Evolutionary conservation across 495 filamentous ascomycete species (phyloP).

Genomic region (Penicillium diatomitis): DNA sequence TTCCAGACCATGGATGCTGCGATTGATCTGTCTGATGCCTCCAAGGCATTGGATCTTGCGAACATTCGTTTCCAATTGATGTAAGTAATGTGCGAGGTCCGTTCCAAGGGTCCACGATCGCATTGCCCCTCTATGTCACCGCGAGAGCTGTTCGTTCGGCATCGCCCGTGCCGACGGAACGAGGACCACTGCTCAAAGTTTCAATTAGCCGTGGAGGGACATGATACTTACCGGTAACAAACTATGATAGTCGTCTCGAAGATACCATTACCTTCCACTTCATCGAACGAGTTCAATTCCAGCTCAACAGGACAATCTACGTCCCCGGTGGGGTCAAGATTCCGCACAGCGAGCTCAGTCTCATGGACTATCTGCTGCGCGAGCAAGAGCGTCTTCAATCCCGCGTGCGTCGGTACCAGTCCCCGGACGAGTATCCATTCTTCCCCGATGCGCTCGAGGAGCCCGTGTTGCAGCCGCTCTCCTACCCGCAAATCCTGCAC

Average conservation of each 20-base stretch:
- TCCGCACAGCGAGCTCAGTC: constrained; percentile 60
- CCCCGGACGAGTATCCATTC: constrained; percentile 97
- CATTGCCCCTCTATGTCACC: not conserved
- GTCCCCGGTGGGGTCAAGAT: constrained; percentile 68
- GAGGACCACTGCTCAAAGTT: not conserved
- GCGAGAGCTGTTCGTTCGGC: not conserved
- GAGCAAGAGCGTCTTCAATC: constrained; percentile 88
- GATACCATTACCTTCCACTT: constrained; percentile 98
- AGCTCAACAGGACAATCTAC: constrained; percentile 85
- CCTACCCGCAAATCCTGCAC: constrained; percentile 89
- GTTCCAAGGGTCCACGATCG: not conserved
- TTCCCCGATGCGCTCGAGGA: constrained; percentile 74
- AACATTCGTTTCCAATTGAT: constrained; percentile 96
- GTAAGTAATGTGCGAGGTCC: constrained; percentile 37
- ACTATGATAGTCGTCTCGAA: constrained; percentile 68
- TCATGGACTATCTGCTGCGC: constrained; percentile 87
- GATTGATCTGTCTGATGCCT: constrained; percentile 76
- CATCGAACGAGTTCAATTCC: constrained; percentile 97
- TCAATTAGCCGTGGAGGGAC: not conserved
- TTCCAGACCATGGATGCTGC: constrained; percentile 65
- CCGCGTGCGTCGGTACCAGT: constrained; percentile 89
- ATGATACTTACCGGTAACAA: not conserved
- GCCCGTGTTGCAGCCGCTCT: constrained; percentile 76
- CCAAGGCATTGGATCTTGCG: constrained; percentile 76
- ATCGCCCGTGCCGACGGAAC: constrained; percentile 4